These are phyloP conservation scores for Exobasidium rhododendri DNA, from an alignment of 1,284 basidiomycete genomes.

Conservation along the genomic window DNA sequence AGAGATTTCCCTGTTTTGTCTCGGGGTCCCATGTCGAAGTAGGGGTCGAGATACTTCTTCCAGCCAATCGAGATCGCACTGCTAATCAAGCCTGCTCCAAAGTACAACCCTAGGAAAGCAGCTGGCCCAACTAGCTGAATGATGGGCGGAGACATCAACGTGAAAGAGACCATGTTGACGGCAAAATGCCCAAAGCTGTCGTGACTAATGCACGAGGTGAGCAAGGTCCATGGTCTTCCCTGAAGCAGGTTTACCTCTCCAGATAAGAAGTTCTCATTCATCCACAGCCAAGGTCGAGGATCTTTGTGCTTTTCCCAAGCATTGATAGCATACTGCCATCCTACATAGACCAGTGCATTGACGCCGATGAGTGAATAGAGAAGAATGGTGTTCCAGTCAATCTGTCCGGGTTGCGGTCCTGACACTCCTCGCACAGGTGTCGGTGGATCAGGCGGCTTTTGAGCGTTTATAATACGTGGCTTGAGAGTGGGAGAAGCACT, in stretches of 20 bases:
- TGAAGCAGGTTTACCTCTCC: slow-evolving; percentile 64
- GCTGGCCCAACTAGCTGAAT: slow-evolving; percentile 68
- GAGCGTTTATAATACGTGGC: no score
- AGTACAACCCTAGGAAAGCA: slow-evolving; percentile 71
- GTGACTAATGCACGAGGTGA: slow-evolving; percentile 62
- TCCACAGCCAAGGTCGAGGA: slow-evolving; percentile 61
- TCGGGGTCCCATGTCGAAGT: neutral
- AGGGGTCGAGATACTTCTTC: slow-evolving; percentile 53
- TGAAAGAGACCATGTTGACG: slow-evolving; percentile 75
- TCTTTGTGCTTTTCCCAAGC: slow-evolving; percentile 58
- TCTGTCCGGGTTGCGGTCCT: no score
- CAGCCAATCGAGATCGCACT: slow-evolving; percentile 63
- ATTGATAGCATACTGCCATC: slow-evolving; percentile 32
- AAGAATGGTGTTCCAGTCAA: neutral
- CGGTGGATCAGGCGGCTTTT: no score
- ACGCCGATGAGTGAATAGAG: slow-evolving; percentile 22
- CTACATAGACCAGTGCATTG: slow-evolving; percentile 31
- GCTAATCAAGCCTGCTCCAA: slow-evolving; percentile 59
- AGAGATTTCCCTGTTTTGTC: neutral
- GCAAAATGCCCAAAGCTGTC: slow-evolving; percentile 62
- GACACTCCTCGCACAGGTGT: no score
- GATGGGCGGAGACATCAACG: slow-evolving; percentile 72
- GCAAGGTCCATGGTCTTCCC: slow-evolving; percentile 77
- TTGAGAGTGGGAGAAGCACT: no score
- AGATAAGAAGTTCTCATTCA: slow-evolving; percentile 69